Conservation (phyloP, 73 alveolate genomes). For the Paramecium pentaurelia region DNA sequence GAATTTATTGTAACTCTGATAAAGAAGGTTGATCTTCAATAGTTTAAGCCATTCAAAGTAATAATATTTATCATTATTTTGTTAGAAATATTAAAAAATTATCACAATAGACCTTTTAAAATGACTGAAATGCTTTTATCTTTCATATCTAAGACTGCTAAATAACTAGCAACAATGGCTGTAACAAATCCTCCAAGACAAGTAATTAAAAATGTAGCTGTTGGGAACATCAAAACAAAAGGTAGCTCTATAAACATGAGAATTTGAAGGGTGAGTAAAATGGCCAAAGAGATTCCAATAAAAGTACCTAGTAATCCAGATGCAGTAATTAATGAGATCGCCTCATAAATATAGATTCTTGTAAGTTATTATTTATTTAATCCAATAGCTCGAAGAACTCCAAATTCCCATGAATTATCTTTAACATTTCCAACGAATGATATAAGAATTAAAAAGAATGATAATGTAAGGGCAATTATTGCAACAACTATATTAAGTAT, state of each 20-base stretch:
- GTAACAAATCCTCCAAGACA: constrained; percentile 74
- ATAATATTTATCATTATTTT: background rate
- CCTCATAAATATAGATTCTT: constrained; percentile 92
- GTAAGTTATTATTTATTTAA: constrained; percentile 77
- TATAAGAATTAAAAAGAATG: constrained; percentile 90
- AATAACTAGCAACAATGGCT: constrained; percentile 83
- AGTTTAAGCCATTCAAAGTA: background rate
- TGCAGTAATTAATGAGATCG: constrained; percentile 80
- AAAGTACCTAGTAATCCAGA: constrained; percentile 86
- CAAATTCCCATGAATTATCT: constrained; percentile 95
- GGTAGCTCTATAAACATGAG: constrained; percentile 92
- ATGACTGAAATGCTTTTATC: constrained; percentile 78
- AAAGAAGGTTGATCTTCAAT: background rate
- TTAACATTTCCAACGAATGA: constrained; percentile 90
- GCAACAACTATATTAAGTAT: constrained; percentile 86
- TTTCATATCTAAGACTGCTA: constrained; percentile 88
- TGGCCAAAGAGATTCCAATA: constrained; percentile 90
- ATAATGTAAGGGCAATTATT: constrained; percentile 78
- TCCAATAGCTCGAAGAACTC: constrained; percentile 95
- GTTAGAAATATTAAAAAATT: background rate
- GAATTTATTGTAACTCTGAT: background rate
- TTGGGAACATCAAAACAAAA: constrained; percentile 89
- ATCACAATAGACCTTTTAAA: constrained; percentile 74
- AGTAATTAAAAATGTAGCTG: constrained; percentile 74
- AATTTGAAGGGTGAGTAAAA: constrained; percentile 85